Conservation (phyloP, 1,284 basidiomycete species). For the Omphalotus olearius region DNA sequence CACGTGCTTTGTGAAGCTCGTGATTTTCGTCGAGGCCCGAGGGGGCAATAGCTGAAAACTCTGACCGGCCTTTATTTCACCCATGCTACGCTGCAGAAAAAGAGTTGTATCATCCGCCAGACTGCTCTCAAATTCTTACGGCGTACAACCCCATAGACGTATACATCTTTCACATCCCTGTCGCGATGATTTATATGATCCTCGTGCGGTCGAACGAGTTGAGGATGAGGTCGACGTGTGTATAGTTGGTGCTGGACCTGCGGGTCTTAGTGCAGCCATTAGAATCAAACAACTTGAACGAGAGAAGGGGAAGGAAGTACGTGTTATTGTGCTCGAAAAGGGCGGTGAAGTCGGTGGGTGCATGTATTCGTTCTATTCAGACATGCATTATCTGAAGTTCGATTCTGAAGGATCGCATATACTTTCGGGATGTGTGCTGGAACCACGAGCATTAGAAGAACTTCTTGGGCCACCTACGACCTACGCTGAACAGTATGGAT, state of each 20-base stretch:
- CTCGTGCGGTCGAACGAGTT: constrained; percentile 61
- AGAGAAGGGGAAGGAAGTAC: constrained; percentile 74
- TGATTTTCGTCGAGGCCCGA: no score
- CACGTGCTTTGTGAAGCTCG: no score
- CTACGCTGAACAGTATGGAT: constrained; percentile 15
- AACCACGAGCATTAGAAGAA: constrained; percentile 89
- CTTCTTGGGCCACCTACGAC: constrained; percentile 62
- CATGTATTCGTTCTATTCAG: neutral
- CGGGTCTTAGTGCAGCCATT: constrained; percentile 95
- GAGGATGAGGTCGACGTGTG: constrained; percentile 93
- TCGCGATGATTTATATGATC: constrained; percentile 37
- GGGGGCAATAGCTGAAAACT: no score
- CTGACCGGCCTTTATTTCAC: no score
- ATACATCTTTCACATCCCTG: constrained; percentile 2
- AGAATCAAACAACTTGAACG: constrained; percentile 90
- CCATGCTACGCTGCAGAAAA: no score
- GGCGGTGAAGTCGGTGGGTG: constrained; percentile 85
- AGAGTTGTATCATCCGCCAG: no score
- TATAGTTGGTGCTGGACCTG: constrained; percentile 95
- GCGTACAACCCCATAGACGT: neutral
- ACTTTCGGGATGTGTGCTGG: constrained; percentile 93
- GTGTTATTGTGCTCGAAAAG: constrained; percentile 96
- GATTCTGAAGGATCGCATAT: constrained; percentile 79
- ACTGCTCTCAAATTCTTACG: no score
- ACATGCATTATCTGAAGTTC: neutral